phyloP scores from a whole-genome alignment of 768 basidiomycete species.

The Hygrophorus pudorinus region DNA sequence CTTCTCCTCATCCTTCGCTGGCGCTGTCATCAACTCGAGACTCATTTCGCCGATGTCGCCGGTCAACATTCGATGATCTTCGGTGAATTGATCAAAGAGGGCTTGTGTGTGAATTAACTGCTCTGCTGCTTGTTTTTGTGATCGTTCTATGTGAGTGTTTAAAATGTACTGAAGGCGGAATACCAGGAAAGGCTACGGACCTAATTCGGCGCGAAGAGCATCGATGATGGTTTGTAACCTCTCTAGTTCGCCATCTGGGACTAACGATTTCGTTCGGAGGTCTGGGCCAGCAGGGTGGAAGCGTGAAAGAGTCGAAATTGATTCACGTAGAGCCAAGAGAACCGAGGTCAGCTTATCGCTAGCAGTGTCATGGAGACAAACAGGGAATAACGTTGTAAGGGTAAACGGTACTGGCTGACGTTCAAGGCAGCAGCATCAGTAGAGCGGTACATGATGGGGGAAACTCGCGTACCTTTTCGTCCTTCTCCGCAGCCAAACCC shows the following conservation, averaged over 20 bases:
- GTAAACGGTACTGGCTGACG: conserved; percentile 38
- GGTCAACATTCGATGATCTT: conserved; percentile 28
- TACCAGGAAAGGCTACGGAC: conserved; percentile 24
- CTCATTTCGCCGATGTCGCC: conserved; percentile 33
- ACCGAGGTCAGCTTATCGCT: conserved; percentile 36
- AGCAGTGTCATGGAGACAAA: conserved; percentile 39
- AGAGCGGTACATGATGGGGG: conserved; percentile 4
- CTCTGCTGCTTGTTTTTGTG: conserved; percentile 33
- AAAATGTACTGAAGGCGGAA: neutral
- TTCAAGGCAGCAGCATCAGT: conserved; percentile 2
- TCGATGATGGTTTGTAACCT: conserved; percentile 37
- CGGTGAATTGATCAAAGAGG: conserved; percentile 45
- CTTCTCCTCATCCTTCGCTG: conserved; percentile 43
- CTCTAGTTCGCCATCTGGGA: conserved; percentile 31
- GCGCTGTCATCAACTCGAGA: conserved; percentile 42
- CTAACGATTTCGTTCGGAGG: conserved; percentile 10
- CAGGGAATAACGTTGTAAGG: conserved; percentile 40
- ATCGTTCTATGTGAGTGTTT: conserved; percentile 27
- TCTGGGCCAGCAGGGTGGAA: conserved; percentile 12
- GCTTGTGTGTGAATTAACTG: conserved; percentile 38
- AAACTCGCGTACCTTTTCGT: conserved; percentile 35
- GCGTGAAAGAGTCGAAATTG: conserved; percentile 21
- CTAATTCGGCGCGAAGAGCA: conserved; percentile 46
- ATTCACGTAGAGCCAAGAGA: conserved; percentile 31
- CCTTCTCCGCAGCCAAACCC: conserved; percentile 19